phyloP scores from a whole-genome alignment of 2,329 filamentous ascomycete species.

The Cytospora mali region DNA sequence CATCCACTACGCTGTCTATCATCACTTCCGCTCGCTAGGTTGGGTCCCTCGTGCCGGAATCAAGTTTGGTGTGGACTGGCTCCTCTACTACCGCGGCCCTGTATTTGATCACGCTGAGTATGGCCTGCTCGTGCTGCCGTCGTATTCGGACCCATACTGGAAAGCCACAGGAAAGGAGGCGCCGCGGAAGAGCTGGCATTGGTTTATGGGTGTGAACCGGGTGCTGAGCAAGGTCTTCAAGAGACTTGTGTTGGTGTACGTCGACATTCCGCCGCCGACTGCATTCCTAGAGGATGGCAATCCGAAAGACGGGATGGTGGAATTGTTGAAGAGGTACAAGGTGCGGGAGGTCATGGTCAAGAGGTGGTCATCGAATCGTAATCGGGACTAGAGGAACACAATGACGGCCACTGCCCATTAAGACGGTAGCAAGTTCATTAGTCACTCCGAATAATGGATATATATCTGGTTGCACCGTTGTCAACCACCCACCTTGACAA shows the following conservation, averaged over 20 bases:
- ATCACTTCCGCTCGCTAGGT: constrained; percentile 92
- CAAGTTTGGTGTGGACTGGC: constrained; percentile 92
- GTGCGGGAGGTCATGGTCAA: constrained; percentile 38
- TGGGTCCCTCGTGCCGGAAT: constrained; percentile 93
- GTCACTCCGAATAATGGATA: too few relatives aligned
- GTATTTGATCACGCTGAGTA: constrained; percentile 97
- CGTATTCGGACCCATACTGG: constrained; percentile 79
- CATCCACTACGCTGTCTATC: constrained; percentile 85
- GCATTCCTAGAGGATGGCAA: constrained; percentile 47
- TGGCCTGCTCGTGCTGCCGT: constrained; percentile 79
- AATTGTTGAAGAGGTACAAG: constrained; percentile 43
- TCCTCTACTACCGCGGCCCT: constrained; percentile 91
- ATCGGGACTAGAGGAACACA: constrained; percentile 27
- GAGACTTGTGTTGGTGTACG: constrained; percentile 85
- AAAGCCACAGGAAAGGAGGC: constrained; percentile 54
- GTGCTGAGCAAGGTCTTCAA: constrained; percentile 90
- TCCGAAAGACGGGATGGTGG: constrained; percentile 57
- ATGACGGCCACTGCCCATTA: too few relatives aligned
- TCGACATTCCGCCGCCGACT: constrained; percentile 78
- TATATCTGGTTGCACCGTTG: too few relatives aligned
- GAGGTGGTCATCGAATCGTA: constrained; percentile 37
- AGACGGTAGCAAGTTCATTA: too few relatives aligned
- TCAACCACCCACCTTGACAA: too few relatives aligned
- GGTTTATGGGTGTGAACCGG: constrained; percentile 86
- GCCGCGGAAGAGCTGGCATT: constrained; percentile 67